Percentiles rank a stretch among this genome's conserved stretches.
Evolutionary conservation across 345 rosid species (phyloP).

Genomic region (Eucalyptus brandiana): DNA sequence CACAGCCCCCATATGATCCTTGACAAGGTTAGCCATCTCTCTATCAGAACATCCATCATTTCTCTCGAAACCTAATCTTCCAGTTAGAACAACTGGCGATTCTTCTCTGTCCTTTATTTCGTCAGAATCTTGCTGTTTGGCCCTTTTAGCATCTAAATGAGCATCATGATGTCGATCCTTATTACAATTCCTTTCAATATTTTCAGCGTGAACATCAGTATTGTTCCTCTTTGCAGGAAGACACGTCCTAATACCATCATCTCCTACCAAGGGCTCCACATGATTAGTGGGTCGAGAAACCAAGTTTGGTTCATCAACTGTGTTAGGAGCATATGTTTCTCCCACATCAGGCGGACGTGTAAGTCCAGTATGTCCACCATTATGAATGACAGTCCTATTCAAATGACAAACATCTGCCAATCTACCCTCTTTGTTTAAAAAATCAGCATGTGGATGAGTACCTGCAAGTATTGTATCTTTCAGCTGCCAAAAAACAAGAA

Average conservation of each 20-base stretch:
- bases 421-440: constrained; percentile 19
- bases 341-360: not conserved
- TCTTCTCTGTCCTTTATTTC: not conserved
- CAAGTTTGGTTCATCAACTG: constrained; percentile 1
- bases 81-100: not conserved
- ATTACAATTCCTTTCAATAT: not conserved
- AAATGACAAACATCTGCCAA: constrained; percentile 1
- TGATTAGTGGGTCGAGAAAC: constrained; percentile 1
- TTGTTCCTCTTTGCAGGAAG: constrained; percentile 14
- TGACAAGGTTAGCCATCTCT: not conserved
- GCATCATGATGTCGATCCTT: not conserved
- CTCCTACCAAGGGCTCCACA: not conserved
- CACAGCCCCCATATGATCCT: not conserved
- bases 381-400: not conserved
- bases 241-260: not conserved
- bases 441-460: constrained; percentile 7
- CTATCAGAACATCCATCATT: not conserved
- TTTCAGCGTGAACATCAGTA: constrained; percentile 2
- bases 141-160: constrained; percentile 12
- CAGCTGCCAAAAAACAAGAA: constrained; percentile 19
- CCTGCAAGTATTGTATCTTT: constrained; percentile 23
- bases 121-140: constrained; percentile 2
- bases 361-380: not conserved
- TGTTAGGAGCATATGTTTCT: not conserved
- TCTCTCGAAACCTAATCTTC: not conserved